Evolutionary conservation across 257 asterid species (phyloP), one percentile per base, ranked within the genome.

Genomic region (Prunella vulgaris): DNA sequence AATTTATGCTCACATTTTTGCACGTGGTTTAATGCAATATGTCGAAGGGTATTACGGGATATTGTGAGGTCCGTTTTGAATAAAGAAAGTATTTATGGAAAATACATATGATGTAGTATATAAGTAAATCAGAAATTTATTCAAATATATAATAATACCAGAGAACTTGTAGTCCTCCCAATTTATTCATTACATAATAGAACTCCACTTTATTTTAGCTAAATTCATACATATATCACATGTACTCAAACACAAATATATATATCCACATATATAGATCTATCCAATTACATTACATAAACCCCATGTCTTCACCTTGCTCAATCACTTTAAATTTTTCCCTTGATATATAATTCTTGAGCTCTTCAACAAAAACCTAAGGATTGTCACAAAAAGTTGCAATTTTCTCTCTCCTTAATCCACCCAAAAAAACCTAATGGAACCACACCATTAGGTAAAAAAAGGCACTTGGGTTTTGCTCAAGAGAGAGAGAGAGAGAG

Each of bases 371-470:
- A 73, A 62, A 8, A 20, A 2, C 58, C 59, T 71, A 58, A 32
- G 10, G 46, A 10, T 68, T 68, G 69, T 48, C 10, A 8, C 40
- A 56, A 60, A 65, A 68, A 68, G 52, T 44, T 65, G 46, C 62
- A 6, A 21, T 32, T 28, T 20, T 54, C 74, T 64, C 68, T 70
- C 84, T 70, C 28, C 27, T 51, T 7, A 51, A 51, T 64, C 65
- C 12, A 63, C 82, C 72, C 37, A 66, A 58, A 78, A 81, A 78
- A 81, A 69, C 77, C 78, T 28, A 42, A 74, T 71, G 76, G 76
- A 25, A 52, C 71, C 33, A 33, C 64, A 46, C 79, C 86, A 30
- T 73, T 73, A 64, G 82, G 80, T 66, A 60, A 66, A 76, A 75
- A 78, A 75, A 32, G 9, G 53, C 14, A 27, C 3, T 68, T 71